These are phyloP conservation scores for Symbiodinium pilosum DNA, from an alignment of 73 alveolate species.

Conservation along the genomic window DNA sequence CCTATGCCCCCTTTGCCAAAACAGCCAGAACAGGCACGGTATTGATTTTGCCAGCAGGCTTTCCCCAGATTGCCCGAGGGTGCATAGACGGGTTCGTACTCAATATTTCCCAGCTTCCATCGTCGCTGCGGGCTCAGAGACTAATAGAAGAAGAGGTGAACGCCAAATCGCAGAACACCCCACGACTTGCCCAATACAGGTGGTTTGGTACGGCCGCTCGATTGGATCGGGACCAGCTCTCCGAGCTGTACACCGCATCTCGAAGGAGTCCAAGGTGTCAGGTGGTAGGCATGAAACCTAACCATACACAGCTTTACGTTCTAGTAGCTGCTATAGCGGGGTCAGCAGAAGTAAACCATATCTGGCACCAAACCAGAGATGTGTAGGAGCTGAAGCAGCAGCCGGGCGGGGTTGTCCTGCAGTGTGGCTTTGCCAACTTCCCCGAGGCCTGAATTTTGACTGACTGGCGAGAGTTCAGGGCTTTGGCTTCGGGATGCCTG, in stretches of 20 bases:
- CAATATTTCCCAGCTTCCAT: too few species aligned
- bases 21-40: too few species aligned
- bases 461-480: too few species aligned
- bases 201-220: constrained; percentile 88
- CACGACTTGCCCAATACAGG: constrained; percentile 30
- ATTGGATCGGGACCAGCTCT: constrained; percentile 75
- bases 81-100: too few species aligned
- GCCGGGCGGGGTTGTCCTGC: constrained; percentile 86
- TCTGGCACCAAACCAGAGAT: not conserved
- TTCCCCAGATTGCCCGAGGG: too few species aligned
- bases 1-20: too few species aligned
- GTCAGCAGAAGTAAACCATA: not conserved
- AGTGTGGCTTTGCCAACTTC: constrained; percentile 93
- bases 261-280: constrained; percentile 29
- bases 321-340: not conserved
- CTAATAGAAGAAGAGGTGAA: too few species aligned
- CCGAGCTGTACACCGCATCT: constrained; percentile 60
- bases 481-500: too few species aligned
- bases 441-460: constrained; percentile 38
- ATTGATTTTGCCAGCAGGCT: too few species aligned
- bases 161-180: too few species aligned
- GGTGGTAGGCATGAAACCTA: not conserved
- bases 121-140: too few species aligned
- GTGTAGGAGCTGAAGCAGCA: constrained; percentile 67
- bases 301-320: not conserved